Evolutionary conservation across 352 stramenopile genomes (phyloP), one percentile per base, ranked within the genome.

Genomic region (Globisporangium paroecandrum): DNA sequence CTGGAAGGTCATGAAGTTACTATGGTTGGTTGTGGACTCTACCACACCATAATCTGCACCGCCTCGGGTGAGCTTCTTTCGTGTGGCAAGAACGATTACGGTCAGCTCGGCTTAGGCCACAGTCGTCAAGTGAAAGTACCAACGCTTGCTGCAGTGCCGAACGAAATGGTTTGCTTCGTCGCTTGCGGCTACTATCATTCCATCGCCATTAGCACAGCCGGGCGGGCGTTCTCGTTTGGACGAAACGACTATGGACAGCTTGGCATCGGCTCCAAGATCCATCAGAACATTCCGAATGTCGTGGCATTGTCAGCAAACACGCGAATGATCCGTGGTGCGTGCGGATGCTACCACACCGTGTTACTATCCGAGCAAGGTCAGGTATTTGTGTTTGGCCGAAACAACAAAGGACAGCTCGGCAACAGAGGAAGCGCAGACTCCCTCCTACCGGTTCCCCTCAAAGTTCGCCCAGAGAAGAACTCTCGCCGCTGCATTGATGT

Each of bases 21-120:
- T 3, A 94, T 91, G 81, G 86, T 93, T 34, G 76, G 76, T 12
- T 96, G 89, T 51, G 89, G 89, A 22, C 71, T 95, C 18, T 96
- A 96, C 22, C 89, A 96, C 69, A 96, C 86, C 13, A 78, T 93
- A 27, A 80, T 93, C 51, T 93, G 83, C 59, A 94, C 89, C 18
- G 69, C 78, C 4, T 58, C 70, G 1, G 89, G 89, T 18, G 84
- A 93, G 51, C 60, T 94, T 2, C 91, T 86, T 68, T 68, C 83
- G n/a, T 94, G 85, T 54, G 89, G 89, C 34, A 96, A 96, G 69
- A 96, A 96, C 47, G 89, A 96, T 66, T 94, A 96, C 54, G 87
- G 89, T 1, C 89, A 96, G 61, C 77, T 96, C 25, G 89, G 87
- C 7, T 63, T 96, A 22, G 77, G 84, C 2, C 87, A 94, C 71